Conservation (phyloP, 495 filamentous ascomycete genomes). For the Hyaloscypha bicolor region DNA sequence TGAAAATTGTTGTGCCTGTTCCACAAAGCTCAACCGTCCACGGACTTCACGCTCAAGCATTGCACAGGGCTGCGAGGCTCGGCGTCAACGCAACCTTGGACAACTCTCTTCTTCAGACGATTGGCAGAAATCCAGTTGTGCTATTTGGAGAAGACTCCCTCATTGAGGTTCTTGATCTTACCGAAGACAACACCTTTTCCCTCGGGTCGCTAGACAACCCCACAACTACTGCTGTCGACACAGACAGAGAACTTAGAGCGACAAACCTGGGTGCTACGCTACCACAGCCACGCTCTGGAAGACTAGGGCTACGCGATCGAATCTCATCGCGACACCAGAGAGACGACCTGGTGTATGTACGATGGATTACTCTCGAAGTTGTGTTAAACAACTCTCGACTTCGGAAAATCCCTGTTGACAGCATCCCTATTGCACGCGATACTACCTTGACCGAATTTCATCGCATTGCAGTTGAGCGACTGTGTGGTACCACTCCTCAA, state of each 20-base stretch:
- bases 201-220: slow-evolving; percentile 8
- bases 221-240: neutral
- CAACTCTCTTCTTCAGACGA: slow-evolving; percentile 20
- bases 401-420: slow-evolving; percentile 19
- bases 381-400: slow-evolving; percentile 15
- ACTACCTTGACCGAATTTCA: slow-evolving; percentile 19
- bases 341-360: slow-evolving; percentile 10
- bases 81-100: slow-evolving; percentile 9
- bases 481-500: slow-evolving; percentile 1
- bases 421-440: neutral
- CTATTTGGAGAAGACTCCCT: slow-evolving; percentile 19
- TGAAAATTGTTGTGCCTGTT: slow-evolving; percentile 21
- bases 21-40: slow-evolving; percentile 21
- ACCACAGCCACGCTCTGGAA: neutral
- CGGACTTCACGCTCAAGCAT: slow-evolving; percentile 15
- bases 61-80: slow-evolving; percentile 16
- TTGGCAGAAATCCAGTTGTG: slow-evolving; percentile 11
- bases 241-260: neutral
- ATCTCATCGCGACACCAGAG: neutral
- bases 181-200: slow-evolving; percentile 20
- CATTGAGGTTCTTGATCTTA: slow-evolving; percentile 24
- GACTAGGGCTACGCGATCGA: neutral
- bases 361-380: slow-evolving; percentile 23
- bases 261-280: neutral
- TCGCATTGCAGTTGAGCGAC: slow-evolving; percentile 16